Conservation (phyloP, 345 rosid genomes). For the Pseudoturritis turrita region DNA sequence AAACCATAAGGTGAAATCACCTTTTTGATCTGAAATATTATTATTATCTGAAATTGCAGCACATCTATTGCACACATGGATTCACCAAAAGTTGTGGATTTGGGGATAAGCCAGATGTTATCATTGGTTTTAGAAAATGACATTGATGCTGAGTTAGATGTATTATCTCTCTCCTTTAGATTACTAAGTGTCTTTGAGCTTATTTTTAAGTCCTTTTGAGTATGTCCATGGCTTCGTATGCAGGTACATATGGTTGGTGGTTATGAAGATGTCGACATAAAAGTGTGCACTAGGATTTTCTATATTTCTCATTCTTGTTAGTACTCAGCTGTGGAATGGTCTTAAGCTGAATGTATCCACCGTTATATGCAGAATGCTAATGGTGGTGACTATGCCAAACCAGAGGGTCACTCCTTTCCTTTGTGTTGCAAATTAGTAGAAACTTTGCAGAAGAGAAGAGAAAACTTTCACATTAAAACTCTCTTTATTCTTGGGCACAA, state of each 20-base stretch:
- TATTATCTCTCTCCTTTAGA: constrained; percentile 23
- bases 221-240: constrained; percentile 15
- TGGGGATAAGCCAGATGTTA: constrained; percentile 71
- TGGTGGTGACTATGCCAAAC: constrained; percentile 23
- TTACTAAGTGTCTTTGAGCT: background rate
- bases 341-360: constrained; percentile 28
- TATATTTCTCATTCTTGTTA: constrained; percentile 12
- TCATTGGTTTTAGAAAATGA: constrained; percentile 37
- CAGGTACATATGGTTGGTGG: constrained; percentile 93
- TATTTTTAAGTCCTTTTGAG: background rate
- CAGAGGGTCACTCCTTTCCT: constrained; percentile 61
- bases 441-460: constrained; percentile 54
- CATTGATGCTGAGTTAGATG: constrained; percentile 59
- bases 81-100: constrained; percentile 54
- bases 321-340: background rate
- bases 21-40: background rate
- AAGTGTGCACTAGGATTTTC: constrained; percentile 40
- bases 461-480: constrained; percentile 60
- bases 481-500: constrained; percentile 70
- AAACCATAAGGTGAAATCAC: too few species aligned
- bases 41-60: constrained; percentile 39
- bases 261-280: constrained; percentile 55
- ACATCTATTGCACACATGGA: constrained; percentile 88
- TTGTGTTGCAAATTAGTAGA: constrained; percentile 68
- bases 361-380: constrained; percentile 51